Conservation (phyloP, 495 filamentous ascomycete genomes). For the Penicillium daleae region DNA sequence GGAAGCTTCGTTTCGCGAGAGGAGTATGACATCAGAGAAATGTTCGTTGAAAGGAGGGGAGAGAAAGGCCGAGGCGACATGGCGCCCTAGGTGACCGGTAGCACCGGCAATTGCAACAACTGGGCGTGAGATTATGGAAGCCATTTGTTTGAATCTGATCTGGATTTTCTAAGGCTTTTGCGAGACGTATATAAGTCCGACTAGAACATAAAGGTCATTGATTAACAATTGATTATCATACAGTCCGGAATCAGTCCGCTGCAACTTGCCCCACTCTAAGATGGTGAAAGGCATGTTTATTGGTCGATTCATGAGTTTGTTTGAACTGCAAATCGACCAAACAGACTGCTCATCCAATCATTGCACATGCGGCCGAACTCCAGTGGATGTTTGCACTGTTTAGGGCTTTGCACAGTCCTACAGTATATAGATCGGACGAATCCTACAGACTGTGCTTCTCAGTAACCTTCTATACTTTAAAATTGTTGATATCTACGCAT, state of each 20-base stretch:
- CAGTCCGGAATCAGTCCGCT: slow-evolving; percentile 3
- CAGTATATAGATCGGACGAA: neutral
- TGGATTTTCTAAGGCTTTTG: neutral
- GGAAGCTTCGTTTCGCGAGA: neutral
- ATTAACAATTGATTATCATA: neutral
- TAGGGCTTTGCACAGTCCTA: neutral
- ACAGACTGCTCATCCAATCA: neutral
- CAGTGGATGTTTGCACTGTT: neutral
- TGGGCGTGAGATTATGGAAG: slow-evolving; percentile 7
- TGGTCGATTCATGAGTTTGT: no score
- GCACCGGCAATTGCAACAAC: slow-evolving; percentile 35
- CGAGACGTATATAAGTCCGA: neutral
- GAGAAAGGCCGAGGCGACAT: slow-evolving; percentile 29
- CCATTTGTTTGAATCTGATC: neutral
- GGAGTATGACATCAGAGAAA: slow-evolving; percentile 1
- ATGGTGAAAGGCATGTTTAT: neutral
- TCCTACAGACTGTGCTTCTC: neutral
- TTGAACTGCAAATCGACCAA: neutral
- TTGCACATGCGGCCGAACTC: neutral
- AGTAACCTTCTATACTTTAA: neutral
- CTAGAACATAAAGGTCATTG: neutral
- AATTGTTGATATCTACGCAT: neutral
- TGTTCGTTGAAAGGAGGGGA: slow-evolving; percentile 8
- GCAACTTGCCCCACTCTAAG: neutral
- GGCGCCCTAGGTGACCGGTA: slow-evolving; percentile 32